Percentiles rank a stretch among this genome's conserved stretches.
phyloP scores from a whole-genome alignment of 129 eudicot species.

The Calendula officinalis region DNA sequence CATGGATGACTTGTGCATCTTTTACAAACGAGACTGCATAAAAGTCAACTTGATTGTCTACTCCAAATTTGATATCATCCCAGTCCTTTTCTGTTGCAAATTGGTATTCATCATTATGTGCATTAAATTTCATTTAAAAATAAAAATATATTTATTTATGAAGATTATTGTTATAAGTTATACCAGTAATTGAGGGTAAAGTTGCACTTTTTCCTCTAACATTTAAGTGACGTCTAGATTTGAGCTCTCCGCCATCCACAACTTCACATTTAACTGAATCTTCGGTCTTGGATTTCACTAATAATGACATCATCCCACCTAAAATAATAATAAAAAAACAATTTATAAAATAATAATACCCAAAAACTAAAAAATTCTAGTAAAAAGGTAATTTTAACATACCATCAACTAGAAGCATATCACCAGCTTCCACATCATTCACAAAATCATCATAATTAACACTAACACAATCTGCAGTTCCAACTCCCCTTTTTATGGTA shows the following conservation, averaged over 20 bases:
- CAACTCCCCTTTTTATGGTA: conserved; percentile 86
- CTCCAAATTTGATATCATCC: conserved; percentile 99
- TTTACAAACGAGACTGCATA: conserved; percentile 96
- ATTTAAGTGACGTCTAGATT: conserved; percentile 89
- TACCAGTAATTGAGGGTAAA: conserved; percentile 93
- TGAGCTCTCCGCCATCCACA: conserved; percentile 97
- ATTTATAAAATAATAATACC: conserved; percentile 4
- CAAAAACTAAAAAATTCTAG: neutral
- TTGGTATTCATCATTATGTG: neutral
- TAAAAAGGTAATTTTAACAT: conserved; percentile 17
- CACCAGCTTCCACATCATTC: conserved; percentile 95
- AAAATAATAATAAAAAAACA: conserved; percentile 3
- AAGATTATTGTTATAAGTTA: conserved; percentile 21
- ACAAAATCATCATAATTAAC: conserved; percentile 98
- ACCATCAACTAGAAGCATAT: conserved; percentile 98
- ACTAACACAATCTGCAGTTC: conserved; percentile 86
- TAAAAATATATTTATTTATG: neutral
- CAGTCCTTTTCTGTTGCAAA: conserved; percentile 83
- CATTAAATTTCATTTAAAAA: neutral
- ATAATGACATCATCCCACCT: conserved; percentile 98
- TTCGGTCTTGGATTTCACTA: conserved; percentile 79
- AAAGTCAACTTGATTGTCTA: conserved; percentile 88
- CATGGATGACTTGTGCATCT: conserved; percentile 93
- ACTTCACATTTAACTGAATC: conserved; percentile 96
- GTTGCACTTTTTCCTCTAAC: conserved; percentile 99